Conservation (phyloP, 129 eudicot species). For the Sambucus nigra region DNA sequence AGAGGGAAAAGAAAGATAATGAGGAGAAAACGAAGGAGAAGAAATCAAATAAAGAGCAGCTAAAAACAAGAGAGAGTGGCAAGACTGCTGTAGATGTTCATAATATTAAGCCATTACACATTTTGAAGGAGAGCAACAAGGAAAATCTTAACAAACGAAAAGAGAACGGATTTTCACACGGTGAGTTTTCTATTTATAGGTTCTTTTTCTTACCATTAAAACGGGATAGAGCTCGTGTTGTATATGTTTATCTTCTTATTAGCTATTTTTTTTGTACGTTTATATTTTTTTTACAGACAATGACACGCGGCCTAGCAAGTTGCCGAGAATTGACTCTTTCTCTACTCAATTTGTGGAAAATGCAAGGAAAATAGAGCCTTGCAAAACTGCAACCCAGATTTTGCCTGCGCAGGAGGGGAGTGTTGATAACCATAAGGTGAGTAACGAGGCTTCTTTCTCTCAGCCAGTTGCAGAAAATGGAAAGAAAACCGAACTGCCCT, state of each 20-base stretch:
- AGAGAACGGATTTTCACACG: constrained; percentile 26
- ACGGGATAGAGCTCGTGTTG: no score
- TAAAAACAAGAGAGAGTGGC: constrained; percentile 8
- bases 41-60: constrained; percentile 10
- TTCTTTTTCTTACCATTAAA: no score
- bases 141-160: constrained; percentile 27
- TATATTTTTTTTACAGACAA: constrained; percentile 12
- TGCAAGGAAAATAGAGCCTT: constrained; percentile 4
- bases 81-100: constrained; percentile 6
- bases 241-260: no score
- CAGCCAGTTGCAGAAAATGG: constrained; percentile 3
- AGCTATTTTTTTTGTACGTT: background rate
- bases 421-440: background rate
- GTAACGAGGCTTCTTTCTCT: constrained; percentile 6
- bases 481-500: constrained; percentile 1
- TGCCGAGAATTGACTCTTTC: constrained; percentile 9
- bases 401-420: constrained; percentile 2
- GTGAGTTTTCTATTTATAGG: constrained; percentile 31
- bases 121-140: constrained; percentile 12
- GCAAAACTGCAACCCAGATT: constrained; percentile 1
- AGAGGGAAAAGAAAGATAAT: constrained; percentile 16
- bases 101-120: constrained; percentile 6
- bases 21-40: constrained; percentile 15
- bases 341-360: constrained; percentile 16
- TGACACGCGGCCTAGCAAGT: constrained; percentile 14